These are phyloP conservation scores for Trifolium dubium DNA, from an alignment of 306 rosid species.

Conservation along the genomic window DNA sequence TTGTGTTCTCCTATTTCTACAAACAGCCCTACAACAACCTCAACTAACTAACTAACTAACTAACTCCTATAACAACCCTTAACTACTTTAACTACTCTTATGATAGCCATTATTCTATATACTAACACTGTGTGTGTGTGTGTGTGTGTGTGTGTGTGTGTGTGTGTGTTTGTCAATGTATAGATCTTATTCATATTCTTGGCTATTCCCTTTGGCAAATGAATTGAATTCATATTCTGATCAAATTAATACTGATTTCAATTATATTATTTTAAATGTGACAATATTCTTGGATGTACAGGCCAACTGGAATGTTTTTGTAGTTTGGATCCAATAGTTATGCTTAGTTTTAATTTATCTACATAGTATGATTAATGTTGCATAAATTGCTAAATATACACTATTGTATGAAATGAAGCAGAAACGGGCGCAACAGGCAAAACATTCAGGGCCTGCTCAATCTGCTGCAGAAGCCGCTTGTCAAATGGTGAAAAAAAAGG, in stretches of 20 bases:
- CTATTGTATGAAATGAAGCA: slow-evolving; percentile 35
- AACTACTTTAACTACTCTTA: no score
- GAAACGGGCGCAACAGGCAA: slow-evolving; percentile 53
- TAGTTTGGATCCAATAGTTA: neutral
- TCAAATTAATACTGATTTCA: neutral
- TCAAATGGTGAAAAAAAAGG: slow-evolving; percentile 69
- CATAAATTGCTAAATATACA: slow-evolving; percentile 13
- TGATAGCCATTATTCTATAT: no score
- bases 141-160: neutral
- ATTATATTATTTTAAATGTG: neutral
- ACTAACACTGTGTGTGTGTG: neutral
- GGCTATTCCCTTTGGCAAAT: neutral
- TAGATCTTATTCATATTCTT: neutral
- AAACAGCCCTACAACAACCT: no score
- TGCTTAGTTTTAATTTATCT: slow-evolving; percentile 1
- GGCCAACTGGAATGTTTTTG: neutral
- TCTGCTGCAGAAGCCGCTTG: slow-evolving; percentile 74
- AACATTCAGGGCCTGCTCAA: slow-evolving; percentile 65
- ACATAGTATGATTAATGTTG: neutral
- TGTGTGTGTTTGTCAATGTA: neutral
- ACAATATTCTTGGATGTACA: slow-evolving; percentile 1
- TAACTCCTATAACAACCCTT: no score
- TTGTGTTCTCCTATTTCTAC: no score
- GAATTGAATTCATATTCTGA: neutral
- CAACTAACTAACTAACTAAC: no score